A percentile compares a stretch with the other conserved stretches of the same genome.
Evolutionary conservation across 1,284 basidiomycete species (phyloP).

Genomic region (Irpex sp.): DNA sequence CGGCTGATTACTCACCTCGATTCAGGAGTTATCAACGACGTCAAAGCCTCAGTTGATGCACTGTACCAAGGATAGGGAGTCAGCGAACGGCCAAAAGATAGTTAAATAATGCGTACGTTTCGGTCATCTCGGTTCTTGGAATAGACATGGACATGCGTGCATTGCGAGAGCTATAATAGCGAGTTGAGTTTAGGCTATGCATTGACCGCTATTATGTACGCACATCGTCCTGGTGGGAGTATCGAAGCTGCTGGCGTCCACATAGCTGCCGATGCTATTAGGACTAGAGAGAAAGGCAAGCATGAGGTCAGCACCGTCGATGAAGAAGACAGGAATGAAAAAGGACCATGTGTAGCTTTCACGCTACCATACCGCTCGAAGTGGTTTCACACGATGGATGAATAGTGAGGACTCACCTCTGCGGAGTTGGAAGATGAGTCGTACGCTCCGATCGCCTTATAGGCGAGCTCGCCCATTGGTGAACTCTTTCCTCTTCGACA

Average conservation of each 20-base stretch:
- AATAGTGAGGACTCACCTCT: slow-evolving; percentile 41
- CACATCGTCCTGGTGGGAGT: slow-evolving; percentile 43
- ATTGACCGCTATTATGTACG: slow-evolving; percentile 8
- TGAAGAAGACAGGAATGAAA: neutral
- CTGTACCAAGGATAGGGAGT: slow-evolving; percentile 4
- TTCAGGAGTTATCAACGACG: slow-evolving; percentile 49
- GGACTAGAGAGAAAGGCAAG: slow-evolving; percentile 34
- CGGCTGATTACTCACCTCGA: slow-evolving; percentile 32
- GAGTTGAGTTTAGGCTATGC: no score
- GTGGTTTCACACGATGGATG: neutral
- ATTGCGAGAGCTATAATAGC: neutral
- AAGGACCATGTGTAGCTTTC: neutral
- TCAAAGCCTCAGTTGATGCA: slow-evolving; percentile 5
- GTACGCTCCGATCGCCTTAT: slow-evolving; percentile 3
- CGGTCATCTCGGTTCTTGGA: neutral
- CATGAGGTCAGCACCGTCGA: slow-evolving; percentile 1
- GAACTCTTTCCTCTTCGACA: neutral
- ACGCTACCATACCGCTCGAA: neutral
- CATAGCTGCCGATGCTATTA: slow-evolving; percentile 44
- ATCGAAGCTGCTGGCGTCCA: slow-evolving; percentile 28
- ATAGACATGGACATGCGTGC: neutral
- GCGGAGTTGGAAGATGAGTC: slow-evolving; percentile 59
- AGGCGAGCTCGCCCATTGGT: neutral
- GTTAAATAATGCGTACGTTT: neutral
- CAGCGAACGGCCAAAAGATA: neutral